Conservation (phyloP, 2,329 filamentous ascomycete species). For the Calycina herbarum region DNA sequence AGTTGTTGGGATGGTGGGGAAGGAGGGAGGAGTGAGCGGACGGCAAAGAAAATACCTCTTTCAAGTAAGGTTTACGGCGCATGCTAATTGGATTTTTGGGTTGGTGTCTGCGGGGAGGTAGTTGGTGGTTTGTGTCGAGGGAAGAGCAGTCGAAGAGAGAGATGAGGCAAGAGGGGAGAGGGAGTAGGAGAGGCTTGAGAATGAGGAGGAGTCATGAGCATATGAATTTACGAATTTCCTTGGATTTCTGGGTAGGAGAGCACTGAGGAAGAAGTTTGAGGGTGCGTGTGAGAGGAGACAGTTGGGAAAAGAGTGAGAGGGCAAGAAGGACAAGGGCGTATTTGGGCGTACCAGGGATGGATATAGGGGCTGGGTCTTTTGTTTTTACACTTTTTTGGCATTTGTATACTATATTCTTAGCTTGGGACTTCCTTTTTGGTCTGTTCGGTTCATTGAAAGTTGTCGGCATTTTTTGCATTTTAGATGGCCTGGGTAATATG, state of each 20-base stretch:
- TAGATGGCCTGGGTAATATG: not conserved
- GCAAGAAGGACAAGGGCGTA: not conserved
- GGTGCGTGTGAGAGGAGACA: not conserved
- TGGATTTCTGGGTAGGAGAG: not conserved
- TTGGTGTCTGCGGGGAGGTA: constrained; percentile 11
- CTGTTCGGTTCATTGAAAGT: not conserved
- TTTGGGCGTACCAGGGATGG: not conserved
- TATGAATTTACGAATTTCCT: constrained; percentile 10
- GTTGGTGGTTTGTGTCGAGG: not conserved
- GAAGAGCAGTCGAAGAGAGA: not conserved
- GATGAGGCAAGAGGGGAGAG: not conserved
- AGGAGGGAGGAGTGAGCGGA: constrained; percentile 26
- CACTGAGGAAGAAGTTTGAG: not conserved
- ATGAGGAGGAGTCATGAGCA: not conserved
- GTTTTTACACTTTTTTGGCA: too few species aligned
- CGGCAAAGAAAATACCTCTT: constrained; percentile 27
- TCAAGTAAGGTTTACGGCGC: constrained; percentile 19
- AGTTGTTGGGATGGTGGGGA: constrained; percentile 24
- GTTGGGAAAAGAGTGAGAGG: not conserved
- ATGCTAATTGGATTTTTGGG: constrained; percentile 28
- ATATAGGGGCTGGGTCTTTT: not conserved
- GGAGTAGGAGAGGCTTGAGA: not conserved
- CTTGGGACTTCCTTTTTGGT: not conserved
- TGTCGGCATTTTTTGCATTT: not conserved
- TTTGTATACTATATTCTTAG: constrained; percentile 1